A percentile compares a stretch with the other conserved stretches of the same genome.
Evolutionary conservation across 331 rosid genomes (phyloP).

Genomic region (Ulmus americana): DNA sequence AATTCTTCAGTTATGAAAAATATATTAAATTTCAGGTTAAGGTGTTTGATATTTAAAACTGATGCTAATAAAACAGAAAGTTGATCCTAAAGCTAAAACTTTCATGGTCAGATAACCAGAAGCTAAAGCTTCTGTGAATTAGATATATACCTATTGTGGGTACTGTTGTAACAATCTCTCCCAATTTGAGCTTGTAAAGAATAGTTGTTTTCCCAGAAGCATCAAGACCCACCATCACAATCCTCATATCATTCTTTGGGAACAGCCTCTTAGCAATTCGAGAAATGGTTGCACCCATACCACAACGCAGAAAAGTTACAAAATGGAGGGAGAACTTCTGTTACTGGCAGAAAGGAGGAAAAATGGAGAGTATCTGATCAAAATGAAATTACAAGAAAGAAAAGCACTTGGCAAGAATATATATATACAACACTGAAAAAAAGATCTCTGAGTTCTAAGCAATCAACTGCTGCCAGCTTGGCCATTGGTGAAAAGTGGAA

Average conservation of each 20-base stretch:
- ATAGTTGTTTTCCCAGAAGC: slow-evolving; percentile 48
- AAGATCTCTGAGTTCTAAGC: slow-evolving; percentile 27
- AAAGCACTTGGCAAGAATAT: background rate
- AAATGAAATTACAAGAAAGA: background rate
- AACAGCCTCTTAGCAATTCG: slow-evolving; percentile 34
- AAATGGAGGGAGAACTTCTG: no score
- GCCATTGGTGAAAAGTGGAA: slow-evolving; percentile 8
- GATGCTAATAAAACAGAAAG: background rate
- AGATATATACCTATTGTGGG: slow-evolving; percentile 39
- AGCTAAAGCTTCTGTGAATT: background rate
- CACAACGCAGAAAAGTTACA: no score
- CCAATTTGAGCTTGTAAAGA: slow-evolving; percentile 40
- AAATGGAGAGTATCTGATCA: background rate
- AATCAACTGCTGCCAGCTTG: slow-evolving; percentile 15
- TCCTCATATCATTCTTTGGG: slow-evolving; percentile 30
- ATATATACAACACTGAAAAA: slow-evolving; percentile 4
- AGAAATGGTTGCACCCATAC: slow-evolving; percentile 33
- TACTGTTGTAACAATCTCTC: slow-evolving; percentile 31
- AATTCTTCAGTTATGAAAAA: no score
- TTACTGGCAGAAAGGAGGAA: background rate
- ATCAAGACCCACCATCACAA: slow-evolving; percentile 48
- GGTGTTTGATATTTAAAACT: no score
- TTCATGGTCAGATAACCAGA: no score
- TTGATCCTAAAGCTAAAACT: no score
- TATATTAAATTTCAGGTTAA: no score